Conservation (phyloP, 768 basidiomycete species). For the Suillus placidus region DNA sequence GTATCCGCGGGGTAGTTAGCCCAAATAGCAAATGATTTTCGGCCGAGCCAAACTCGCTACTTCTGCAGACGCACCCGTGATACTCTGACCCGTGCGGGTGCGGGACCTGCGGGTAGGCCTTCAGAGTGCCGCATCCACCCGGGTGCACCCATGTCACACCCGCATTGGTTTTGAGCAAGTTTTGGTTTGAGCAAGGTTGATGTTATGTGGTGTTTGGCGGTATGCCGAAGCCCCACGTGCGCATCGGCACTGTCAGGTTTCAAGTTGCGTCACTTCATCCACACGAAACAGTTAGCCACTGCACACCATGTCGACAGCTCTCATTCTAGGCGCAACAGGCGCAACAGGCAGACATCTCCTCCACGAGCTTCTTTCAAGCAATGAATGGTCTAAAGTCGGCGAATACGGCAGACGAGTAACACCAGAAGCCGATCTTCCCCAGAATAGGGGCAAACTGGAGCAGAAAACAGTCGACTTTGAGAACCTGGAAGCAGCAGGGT, state of each 20-base stretch:
- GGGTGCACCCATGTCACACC: no score
- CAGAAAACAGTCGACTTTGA: slow-evolving; percentile 75
- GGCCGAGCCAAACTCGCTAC: no score
- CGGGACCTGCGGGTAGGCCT: no score
- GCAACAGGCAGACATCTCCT: slow-evolving; percentile 66
- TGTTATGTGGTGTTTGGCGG: not conserved
- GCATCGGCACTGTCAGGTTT: not conserved
- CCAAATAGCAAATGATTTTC: no score
- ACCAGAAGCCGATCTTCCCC: slow-evolving; percentile 39
- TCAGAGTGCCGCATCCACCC: no score
- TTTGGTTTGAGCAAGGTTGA: not conserved
- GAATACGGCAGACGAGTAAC: slow-evolving; percentile 74
- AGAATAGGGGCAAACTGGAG: slow-evolving; percentile 56
- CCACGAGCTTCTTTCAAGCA: slow-evolving; percentile 57
- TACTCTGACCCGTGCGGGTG: no score
- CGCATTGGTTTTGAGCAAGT: no score
- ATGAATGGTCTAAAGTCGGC: slow-evolving; percentile 58
- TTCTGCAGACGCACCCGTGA: no score
- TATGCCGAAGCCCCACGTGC: not conserved
- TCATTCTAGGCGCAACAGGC: slow-evolving; percentile 78
- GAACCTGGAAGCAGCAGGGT: slow-evolving; percentile 51
- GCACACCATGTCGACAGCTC: slow-evolving; percentile 39
- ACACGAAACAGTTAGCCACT: not conserved
- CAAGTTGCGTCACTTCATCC: no score
- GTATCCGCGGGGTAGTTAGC: no score